Conservation (phyloP, 2,329 filamentous ascomycete genomes). For the Lachnellula cervina region DNA sequence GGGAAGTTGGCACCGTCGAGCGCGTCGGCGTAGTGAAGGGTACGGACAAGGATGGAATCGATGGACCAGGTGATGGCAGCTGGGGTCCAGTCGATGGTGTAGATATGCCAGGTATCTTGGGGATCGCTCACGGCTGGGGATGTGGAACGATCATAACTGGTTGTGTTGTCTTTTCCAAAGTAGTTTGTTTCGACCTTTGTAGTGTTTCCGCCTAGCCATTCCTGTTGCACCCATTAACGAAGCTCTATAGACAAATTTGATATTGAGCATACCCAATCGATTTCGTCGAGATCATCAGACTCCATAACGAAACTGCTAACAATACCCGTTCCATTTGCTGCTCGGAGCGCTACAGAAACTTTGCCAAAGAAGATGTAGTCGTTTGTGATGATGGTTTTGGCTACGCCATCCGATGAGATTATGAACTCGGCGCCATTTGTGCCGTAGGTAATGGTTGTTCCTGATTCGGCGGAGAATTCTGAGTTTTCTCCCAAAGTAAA, state of each 20-base stretch:
- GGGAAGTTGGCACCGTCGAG: slow-evolving; percentile 61
- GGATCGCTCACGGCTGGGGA: slow-evolving; percentile 52
- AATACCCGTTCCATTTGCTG: slow-evolving; percentile 67
- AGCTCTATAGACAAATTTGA: neutral
- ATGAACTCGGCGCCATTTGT: slow-evolving; percentile 63
- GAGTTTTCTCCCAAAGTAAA: slow-evolving; percentile 52
- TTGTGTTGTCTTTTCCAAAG: slow-evolving; percentile 68
- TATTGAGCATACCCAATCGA: slow-evolving; percentile 59
- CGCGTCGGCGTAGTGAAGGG: slow-evolving; percentile 53
- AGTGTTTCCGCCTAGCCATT: slow-evolving; percentile 37
- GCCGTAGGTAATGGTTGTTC: slow-evolving; percentile 65
- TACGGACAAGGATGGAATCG: slow-evolving; percentile 61
- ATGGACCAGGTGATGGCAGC: slow-evolving; percentile 63
- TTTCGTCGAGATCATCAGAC: slow-evolving; percentile 78
- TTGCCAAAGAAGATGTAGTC: slow-evolving; percentile 84
- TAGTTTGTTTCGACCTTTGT: slow-evolving; percentile 72
- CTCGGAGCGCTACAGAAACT: slow-evolving; percentile 71
- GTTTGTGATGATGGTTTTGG: slow-evolving; percentile 69
- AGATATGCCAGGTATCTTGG: slow-evolving; percentile 58
- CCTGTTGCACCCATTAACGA: slow-evolving; percentile 9
- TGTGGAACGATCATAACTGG: slow-evolving; percentile 61
- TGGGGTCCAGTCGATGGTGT: slow-evolving; percentile 66
- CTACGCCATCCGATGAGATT: slow-evolving; percentile 63
- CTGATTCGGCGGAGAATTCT: slow-evolving; percentile 50
- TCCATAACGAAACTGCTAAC: slow-evolving; percentile 77